Conservation (phyloP, 2,329 filamentous ascomycete species). For the Aspergillus sp. region DNA sequence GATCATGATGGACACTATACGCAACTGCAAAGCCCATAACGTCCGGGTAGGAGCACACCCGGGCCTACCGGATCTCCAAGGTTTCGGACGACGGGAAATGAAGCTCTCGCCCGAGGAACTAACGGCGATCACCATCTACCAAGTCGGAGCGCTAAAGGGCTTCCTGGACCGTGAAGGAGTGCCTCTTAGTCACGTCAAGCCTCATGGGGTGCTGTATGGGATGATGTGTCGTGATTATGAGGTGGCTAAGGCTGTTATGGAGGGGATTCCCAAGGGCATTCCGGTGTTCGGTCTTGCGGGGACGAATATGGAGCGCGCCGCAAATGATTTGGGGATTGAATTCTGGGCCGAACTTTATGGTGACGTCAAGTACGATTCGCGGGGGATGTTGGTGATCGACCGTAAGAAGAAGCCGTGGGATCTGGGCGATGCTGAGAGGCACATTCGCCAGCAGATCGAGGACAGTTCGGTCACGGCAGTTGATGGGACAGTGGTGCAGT, state of each 20-base stretch:
- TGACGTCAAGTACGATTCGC: conserved; percentile 50
- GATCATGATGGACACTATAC: conserved; percentile 58
- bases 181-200: conserved; percentile 55
- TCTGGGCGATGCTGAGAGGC: conserved; percentile 33
- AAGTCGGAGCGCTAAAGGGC: conserved; percentile 56
- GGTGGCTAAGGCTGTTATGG: conserved; percentile 47
- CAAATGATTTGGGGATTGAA: conserved; percentile 46
- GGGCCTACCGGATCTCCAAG: conserved; percentile 57
- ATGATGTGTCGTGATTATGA: conserved; percentile 50
- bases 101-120: conserved; percentile 52
- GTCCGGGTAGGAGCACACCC: conserved; percentile 58
- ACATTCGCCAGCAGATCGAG: conserved; percentile 38
- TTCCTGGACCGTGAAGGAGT: conserved; percentile 53
- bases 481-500: conserved; percentile 33
- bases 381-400: conserved; percentile 49
- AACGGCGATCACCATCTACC: conserved; percentile 54
- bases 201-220: conserved; percentile 55
- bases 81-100: conserved; percentile 59
- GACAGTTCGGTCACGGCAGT: conserved; percentile 36
- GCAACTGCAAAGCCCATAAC: conserved; percentile 50
- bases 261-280: conserved; percentile 45
- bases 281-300: conserved; percentile 51
- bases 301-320: conserved; percentile 49
- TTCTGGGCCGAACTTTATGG: conserved; percentile 52
- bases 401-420: conserved; percentile 51